These are phyloP conservation scores for Fragosphaeria purpurea DNA, from an alignment of 2,329 filamentous ascomycete genomes.

Conservation along the genomic window DNA sequence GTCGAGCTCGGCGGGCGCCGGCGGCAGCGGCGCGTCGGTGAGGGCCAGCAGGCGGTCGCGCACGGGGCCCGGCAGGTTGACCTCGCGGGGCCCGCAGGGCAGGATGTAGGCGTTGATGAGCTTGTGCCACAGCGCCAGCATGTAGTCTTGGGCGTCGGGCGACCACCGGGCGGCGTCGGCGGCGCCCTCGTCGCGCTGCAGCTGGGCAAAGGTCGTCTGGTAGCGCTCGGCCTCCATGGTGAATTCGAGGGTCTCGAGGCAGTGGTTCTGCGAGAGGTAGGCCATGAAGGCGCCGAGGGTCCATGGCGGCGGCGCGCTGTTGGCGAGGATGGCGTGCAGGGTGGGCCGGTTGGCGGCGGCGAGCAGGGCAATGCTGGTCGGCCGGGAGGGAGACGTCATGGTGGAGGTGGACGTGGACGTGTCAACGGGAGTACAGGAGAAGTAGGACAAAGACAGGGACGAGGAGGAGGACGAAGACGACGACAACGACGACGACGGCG, in stretches of 20 bases:
- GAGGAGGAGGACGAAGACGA: not conserved
- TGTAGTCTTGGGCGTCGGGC: conserved; percentile 46
- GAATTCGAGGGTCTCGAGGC: conserved; percentile 91
- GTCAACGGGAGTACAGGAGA: conserved; percentile 1
- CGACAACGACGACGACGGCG: not conserved
- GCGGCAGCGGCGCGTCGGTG: conserved; percentile 49
- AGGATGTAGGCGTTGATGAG: conserved; percentile 84
- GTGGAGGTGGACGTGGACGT: conserved; percentile 17
- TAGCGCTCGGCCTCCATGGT: conserved; percentile 90
- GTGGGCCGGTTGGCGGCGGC: conserved; percentile 48
- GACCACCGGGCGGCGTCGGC: conserved; percentile 17
- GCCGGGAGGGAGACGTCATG: conserved; percentile 37
- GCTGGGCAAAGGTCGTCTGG: conserved; percentile 44
- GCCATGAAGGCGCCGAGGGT: conserved; percentile 91
- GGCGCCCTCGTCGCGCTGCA: conserved; percentile 30
- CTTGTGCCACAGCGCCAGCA: conserved; percentile 76
- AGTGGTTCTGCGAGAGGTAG: conserved; percentile 94
- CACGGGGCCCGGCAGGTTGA: conserved; percentile 80
- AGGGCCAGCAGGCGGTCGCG: conserved; percentile 68
- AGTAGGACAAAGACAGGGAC: not conserved
- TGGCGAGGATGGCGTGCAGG: conserved; percentile 77
- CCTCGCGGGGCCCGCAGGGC: conserved; percentile 74
- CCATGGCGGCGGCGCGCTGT: conserved; percentile 78
- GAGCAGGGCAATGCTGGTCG: conserved; percentile 36
- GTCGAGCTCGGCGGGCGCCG: conserved; percentile 65